Percentiles rank a stretch among this genome's conserved stretches.
Evolutionary conservation across 176 grass and related monocot species (phyloP).

Genomic region (Hordeum vulgare): DNA sequence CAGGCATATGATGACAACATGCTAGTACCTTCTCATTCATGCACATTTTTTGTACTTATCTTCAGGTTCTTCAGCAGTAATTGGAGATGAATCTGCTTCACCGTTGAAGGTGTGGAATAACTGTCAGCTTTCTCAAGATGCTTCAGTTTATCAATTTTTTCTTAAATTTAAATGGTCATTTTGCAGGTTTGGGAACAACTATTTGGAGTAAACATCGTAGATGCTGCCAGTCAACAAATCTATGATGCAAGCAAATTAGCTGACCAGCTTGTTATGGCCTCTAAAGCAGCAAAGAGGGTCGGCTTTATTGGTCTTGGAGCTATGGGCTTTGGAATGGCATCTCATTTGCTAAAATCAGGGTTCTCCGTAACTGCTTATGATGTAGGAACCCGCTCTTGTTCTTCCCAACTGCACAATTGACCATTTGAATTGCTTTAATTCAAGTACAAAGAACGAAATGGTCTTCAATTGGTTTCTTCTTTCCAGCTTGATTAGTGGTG

Average conservation of each 20-base stretch:
- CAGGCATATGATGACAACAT: not conserved
- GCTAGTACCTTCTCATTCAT: conserved; percentile 11
- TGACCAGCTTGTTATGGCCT: conserved; percentile 46
- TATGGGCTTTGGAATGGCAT: conserved; percentile 97
- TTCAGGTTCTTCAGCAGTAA: conserved; percentile 58
- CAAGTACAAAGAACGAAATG: conserved; percentile 15
- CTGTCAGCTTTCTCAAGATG: conserved; percentile 16
- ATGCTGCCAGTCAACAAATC: conserved; percentile 60
- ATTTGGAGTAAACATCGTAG: conserved; percentile 77
- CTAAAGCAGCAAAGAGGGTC: conserved; percentile 61
- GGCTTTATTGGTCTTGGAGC: conserved; percentile 98
- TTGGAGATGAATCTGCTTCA: conserved; percentile 41
- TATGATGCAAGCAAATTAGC: conserved; percentile 73
- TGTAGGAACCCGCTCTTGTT: conserved; percentile 48
- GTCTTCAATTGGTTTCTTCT: not conserved
- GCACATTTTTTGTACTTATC: conserved; percentile 22
- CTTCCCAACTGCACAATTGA: not conserved
- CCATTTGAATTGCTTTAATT: not conserved
- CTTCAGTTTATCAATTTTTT: conserved; percentile 3
- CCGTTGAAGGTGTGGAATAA: conserved; percentile 59
- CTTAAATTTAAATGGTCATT: conserved; percentile 18
- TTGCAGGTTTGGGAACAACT: conserved; percentile 78
- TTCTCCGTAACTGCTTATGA: conserved; percentile 83
- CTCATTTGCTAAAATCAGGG: conserved; percentile 88
- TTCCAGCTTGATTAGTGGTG: not conserved